Evolutionary conservation across 2,329 filamentous ascomycete genomes (phyloP).

Genomic region (Aspergillus fumigatus): DNA sequence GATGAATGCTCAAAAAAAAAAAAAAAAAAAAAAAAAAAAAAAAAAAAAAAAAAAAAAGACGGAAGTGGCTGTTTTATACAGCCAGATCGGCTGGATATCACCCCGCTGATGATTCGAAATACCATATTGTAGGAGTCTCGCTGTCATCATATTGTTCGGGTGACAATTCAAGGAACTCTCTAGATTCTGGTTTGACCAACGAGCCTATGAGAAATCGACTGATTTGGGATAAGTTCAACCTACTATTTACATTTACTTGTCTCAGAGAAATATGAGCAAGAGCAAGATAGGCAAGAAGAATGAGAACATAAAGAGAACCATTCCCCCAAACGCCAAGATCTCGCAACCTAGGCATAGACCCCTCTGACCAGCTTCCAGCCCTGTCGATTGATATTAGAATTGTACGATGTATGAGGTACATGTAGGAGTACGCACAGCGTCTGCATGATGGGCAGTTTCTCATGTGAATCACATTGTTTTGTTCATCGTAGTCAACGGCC

Average conservation of each 20-base stretch:
- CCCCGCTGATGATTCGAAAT: not conserved
- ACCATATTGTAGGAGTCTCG: not conserved
- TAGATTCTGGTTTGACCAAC: too few relatives aligned
- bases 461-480: not conserved
- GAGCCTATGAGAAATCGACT: too few relatives aligned
- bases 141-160: too few relatives aligned
- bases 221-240: too few relatives aligned
- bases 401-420: not conserved
- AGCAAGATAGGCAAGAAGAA: not conserved
- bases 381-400: not conserved
- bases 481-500: not conserved
- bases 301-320: too few relatives aligned
- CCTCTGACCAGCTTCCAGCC: not conserved
- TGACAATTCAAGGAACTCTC: too few relatives aligned
- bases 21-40: too few relatives aligned
- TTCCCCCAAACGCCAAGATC: too few relatives aligned
- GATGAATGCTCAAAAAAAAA: not conserved
- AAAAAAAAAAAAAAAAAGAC: too few relatives aligned
- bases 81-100: not conserved
- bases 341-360: not conserved
- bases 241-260: too few relatives aligned
- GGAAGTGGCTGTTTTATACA: too few relatives aligned
- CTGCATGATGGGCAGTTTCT: not conserved
- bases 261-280: not conserved
- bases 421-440: not conserved